Evolutionary conservation across 2,329 filamentous ascomycete species (phyloP).

Genomic region (Fusarium nematophilum): DNA sequence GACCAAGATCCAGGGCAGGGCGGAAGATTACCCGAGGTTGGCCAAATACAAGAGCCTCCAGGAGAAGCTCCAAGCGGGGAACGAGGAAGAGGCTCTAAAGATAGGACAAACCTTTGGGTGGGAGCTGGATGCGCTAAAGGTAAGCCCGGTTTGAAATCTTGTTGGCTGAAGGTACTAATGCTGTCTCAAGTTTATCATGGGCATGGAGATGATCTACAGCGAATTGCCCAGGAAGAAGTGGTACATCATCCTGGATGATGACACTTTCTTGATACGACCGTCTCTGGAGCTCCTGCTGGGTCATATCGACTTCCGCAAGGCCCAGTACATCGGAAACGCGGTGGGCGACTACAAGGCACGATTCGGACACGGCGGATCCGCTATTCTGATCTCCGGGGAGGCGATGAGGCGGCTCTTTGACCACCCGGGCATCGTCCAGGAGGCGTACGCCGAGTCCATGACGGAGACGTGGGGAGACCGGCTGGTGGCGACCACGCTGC

Average conservation of each 20-base stretch:
- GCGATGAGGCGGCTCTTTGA: conserved; percentile 61
- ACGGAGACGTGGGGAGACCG: conserved; percentile 66
- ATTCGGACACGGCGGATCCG: conserved; percentile 69
- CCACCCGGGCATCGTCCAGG: conserved; percentile 55
- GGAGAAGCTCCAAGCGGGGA: conserved; percentile 51
- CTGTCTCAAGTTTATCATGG: conserved; percentile 61
- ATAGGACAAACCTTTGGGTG: conserved; percentile 57
- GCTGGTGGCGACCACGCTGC: conserved; percentile 63
- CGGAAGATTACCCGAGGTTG: conserved; percentile 49
- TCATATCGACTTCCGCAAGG: conserved; percentile 59
- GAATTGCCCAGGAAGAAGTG: conserved; percentile 66
- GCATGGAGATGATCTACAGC: conserved; percentile 63
- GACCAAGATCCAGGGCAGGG: conserved; percentile 43
- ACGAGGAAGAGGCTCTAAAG: conserved; percentile 51
- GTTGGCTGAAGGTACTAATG: conserved; percentile 14
- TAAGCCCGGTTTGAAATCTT: conserved; percentile 35
- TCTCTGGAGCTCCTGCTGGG: conserved; percentile 61
- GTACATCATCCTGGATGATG: conserved; percentile 69
- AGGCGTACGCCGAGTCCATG: conserved; percentile 60
- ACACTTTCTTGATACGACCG: conserved; percentile 64
- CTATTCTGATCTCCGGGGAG: conserved; percentile 62
- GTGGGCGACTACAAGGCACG: conserved; percentile 66
- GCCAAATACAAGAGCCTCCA: conserved; percentile 55
- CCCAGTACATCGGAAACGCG: conserved; percentile 66
- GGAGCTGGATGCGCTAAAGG: conserved; percentile 64